Percentiles rank a stretch among this genome's conserved stretches.
Evolutionary conservation across 805 yeast genomes (phyloP).

Genomic region (Pichia insulana): DNA sequence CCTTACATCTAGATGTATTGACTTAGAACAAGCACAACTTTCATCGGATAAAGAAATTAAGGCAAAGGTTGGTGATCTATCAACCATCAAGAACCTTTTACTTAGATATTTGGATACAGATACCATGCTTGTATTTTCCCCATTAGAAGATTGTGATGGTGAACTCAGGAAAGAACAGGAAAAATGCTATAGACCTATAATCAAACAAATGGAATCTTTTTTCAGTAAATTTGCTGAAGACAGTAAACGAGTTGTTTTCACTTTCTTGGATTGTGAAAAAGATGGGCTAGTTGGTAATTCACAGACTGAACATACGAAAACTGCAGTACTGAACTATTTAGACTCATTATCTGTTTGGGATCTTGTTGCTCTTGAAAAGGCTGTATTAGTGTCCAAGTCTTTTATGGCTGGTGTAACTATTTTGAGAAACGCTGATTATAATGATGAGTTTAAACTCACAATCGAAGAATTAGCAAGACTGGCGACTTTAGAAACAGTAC

Average conservation of each 20-base stretch:
- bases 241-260: slow-evolving; percentile 32
- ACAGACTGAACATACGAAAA: slow-evolving; percentile 53
- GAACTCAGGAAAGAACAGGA: slow-evolving; percentile 72
- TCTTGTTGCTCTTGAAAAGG: slow-evolving; percentile 80
- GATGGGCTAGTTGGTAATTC: slow-evolving; percentile 75
- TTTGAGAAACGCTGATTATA: slow-evolving; percentile 36
- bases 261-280: slow-evolving; percentile 67
- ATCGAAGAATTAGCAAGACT: slow-evolving; percentile 68
- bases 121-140: slow-evolving; percentile 81
- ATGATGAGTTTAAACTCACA: slow-evolving; percentile 28
- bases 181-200: slow-evolving; percentile 65
- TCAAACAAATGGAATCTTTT: slow-evolving; percentile 53
- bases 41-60: slow-evolving; percentile 38
- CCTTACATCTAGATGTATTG: slow-evolving; percentile 78
- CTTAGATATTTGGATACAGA: slow-evolving; percentile 90
- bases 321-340: slow-evolving; percentile 59
- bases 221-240: slow-evolving; percentile 35
- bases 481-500: slow-evolving; percentile 72
- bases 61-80: slow-evolving; percentile 55
- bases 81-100: slow-evolving; percentile 48
- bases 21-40: slow-evolving; percentile 39
- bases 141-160: slow-evolving; percentile 75
- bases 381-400: slow-evolving; percentile 80
- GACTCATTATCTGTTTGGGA: slow-evolving; percentile 60
- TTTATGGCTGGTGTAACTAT: slow-evolving; percentile 72